Base-by-base conservation (phyloP, 306 rosid species). In the Citrullus mucosospermus region DNA sequence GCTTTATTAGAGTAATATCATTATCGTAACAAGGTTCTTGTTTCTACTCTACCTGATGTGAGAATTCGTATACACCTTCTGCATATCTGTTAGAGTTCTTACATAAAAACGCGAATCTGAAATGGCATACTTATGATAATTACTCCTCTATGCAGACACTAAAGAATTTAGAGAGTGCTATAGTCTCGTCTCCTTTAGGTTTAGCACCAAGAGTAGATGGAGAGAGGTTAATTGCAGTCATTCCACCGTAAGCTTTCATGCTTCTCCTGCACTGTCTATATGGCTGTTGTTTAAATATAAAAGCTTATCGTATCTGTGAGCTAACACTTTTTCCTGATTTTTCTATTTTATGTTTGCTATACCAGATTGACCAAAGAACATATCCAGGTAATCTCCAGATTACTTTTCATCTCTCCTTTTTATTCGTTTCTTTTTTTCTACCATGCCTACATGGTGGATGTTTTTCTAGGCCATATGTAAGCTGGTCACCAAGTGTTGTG, bases 341-440 rank as follows among this genome's bases (percentile, higher is more conserved):
- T 56, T 16, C 60, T 30, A 54, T 77, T 81, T 43, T 80, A 57
- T 76, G 67, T 81, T 84, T 82, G 77, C 57, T 5, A 51, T 30
- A 62, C 80, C 91, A 95, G 99, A 60, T 91, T 95, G 89, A 95
- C 97, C 74, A 89, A 92, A 85, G 97, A 92, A 88, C 97, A 92
- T 78, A 83, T 92, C 86, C 96, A 88, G 97, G 98, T 92, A 81
- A 62, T 72, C 56, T 54, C 63, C 59, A 53, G 17, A 59, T 73
- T 34, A 75, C 62, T 75, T 53, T 85, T 22, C 48, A 25, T 57
- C 46, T 69, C 50, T 79, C 62, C 63, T 20, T 83, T 30, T 32
- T 43, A 38, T 28, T 71, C 59, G 51, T 77, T 63, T 55, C 80
- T 77, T 76, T 32, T 59, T 32, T 53, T 66, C 2, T 66, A 12